phyloP scores from a whole-genome alignment of 805 yeast genomes.

The Pichia exigua region DNA sequence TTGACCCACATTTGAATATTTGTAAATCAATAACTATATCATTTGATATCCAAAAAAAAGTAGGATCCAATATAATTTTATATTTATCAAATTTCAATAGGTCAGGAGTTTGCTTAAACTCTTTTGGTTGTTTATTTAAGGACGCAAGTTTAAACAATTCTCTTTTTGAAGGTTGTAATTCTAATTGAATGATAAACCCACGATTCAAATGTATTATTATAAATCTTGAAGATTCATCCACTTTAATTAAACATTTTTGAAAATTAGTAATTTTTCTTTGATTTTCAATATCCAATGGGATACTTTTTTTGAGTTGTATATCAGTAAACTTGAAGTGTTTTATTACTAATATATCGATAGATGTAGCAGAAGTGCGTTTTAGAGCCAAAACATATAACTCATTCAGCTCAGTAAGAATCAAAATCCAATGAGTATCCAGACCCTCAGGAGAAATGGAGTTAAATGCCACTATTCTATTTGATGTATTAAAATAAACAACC shows the following conservation, averaged over 20 bases:
- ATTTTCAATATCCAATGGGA: background rate
- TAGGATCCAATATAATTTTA: conserved; percentile 16
- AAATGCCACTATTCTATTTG: conserved; percentile 12
- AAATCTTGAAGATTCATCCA: conserved; percentile 16
- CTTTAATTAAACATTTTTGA: conserved; percentile 16
- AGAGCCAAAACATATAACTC: conserved; percentile 15
- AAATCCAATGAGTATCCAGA: conserved; percentile 16
- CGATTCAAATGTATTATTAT: conserved; percentile 15
- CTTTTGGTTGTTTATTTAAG: conserved; percentile 11
- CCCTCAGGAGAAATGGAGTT: conserved; percentile 17
- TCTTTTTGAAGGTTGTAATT: conserved; percentile 16
- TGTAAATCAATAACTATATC: conserved; percentile 11
- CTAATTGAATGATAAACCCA: conserved; percentile 16
- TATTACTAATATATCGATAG: conserved; percentile 10
- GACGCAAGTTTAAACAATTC: conserved; percentile 14
- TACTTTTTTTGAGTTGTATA: background rate
- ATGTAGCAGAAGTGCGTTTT: background rate
- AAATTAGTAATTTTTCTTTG: conserved; percentile 3
- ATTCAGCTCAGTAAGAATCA: conserved; percentile 19
- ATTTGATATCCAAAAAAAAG: conserved; percentile 10
- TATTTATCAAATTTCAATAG: conserved; percentile 9
- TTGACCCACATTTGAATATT: conserved; percentile 15
- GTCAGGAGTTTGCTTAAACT: conserved; percentile 12
- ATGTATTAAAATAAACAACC: background rate
- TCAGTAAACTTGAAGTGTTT: conserved; percentile 15